Conservation (phyloP, 148 eudicot species). For the Talinum fruticosum region DNA sequence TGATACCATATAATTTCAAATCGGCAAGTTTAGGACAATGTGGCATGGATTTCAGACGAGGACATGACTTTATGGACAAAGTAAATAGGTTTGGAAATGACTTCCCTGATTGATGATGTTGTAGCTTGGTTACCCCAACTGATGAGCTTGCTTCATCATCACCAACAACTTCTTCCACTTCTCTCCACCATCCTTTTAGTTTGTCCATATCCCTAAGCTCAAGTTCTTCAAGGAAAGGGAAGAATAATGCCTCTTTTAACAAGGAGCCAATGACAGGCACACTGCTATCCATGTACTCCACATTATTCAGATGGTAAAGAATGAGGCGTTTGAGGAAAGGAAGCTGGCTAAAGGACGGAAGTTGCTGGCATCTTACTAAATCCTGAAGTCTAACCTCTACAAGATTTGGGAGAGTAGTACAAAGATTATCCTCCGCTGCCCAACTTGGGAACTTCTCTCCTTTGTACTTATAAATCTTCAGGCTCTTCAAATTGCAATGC, state of each 20-base stretch:
- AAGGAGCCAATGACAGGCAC: background rate
- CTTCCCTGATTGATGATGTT: background rate
- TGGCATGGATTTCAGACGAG: slow-evolving; percentile 16
- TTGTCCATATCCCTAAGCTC: background rate
- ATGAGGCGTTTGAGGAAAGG: background rate
- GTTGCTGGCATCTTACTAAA: background rate
- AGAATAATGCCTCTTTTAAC: background rate
- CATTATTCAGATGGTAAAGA: background rate
- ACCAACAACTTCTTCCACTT: too few relatives aligned
- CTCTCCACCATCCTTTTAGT: too few relatives aligned
- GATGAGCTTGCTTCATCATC: too few relatives aligned
- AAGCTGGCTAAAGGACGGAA: slow-evolving; percentile 2
- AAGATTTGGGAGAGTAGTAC: slow-evolving; percentile 13
- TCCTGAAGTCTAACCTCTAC: background rate
- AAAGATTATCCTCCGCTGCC: slow-evolving; percentile 12
- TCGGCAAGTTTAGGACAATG: slow-evolving; percentile 13
- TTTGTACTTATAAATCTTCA: background rate
- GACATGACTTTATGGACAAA: background rate
- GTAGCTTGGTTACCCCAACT: background rate
- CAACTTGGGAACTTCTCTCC: slow-evolving; percentile 27
- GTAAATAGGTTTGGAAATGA: slow-evolving; percentile 22
- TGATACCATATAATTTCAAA: background rate
- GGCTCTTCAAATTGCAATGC: slow-evolving; percentile 10
- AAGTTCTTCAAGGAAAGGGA: background rate
- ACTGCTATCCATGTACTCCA: background rate